Evolutionary conservation across 192 early-diverging fungal species (phyloP).

Genomic region (Rhizophagus sp.): DNA sequence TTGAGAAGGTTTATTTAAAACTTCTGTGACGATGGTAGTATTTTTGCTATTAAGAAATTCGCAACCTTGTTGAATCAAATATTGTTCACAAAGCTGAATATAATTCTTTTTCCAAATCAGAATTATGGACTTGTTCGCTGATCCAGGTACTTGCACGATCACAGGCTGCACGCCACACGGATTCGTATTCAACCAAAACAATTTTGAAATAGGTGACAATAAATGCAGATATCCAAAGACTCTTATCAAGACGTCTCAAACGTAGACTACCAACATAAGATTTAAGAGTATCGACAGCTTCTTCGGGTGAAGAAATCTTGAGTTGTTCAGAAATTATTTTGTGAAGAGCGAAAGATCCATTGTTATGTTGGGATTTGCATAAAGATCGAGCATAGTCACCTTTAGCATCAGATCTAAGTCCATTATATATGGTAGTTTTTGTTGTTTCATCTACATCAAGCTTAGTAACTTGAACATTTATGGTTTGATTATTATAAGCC

Average conservation of each 20-base stretch:
- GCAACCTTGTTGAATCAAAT: neutral
- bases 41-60: neutral
- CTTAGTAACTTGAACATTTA: neutral
- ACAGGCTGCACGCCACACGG: neutral
- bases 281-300: neutral
- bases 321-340: conserved; percentile 11
- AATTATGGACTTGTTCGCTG: neutral
- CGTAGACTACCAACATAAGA: neutral
- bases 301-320: neutral
- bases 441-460: neutral
- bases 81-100: conserved; percentile 14
- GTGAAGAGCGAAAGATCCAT: neutral
- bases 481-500: neutral
- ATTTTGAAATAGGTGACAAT: conserved; percentile 12
- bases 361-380: neutral
- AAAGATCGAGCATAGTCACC: neutral
- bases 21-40: neutral
- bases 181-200: neutral
- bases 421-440: neutral
- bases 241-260: neutral
- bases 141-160: neutral
- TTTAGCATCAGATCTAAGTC: neutral
- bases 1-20: neutral
- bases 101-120: conserved; percentile 3
- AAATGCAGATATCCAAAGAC: conserved; percentile 2